Evolutionary conservation across 139 green algal species (phyloP), one percentile per base, ranked within the genome.

Genomic region (Closterium sp.): DNA sequence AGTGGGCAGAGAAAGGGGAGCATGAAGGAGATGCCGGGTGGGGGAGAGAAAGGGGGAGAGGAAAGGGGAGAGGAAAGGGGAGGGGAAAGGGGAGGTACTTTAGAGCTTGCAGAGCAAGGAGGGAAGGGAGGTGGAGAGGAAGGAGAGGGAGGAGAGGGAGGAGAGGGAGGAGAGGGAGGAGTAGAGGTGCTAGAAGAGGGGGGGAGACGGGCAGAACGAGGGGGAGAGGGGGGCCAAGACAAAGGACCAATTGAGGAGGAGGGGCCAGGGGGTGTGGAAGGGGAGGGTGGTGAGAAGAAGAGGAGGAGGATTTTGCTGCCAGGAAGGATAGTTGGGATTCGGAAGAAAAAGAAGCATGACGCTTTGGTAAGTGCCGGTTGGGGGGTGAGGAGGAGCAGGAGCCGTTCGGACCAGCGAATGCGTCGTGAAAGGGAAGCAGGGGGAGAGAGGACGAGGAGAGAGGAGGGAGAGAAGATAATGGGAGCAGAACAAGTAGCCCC

Each of bases 281-380:
- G 55, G 86, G 86, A 84, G 30, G 86, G 6, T 84, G 35, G 32
- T 8, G 66, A 85, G 10, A 84, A 64, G 86, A 89, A 89, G 86
- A 89, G 86, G 30, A 84, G 86, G 86, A 89, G 86, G 86, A 89
- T 76, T 76, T 28, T 76, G 16, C 55, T 76, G 55, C 55, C 55
- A 5, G 55, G 55, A 2, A 76, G 55, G 55, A 19, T 16, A 28
- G 55, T 16, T 28, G 55, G 55, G 55, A 16, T 16, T 28, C 23
- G 55, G 55, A 76, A 76, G 55, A 76, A 76, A 19, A 19, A 76
- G 23, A 76, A 28, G 55, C 55, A 76, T 76, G 55, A 76, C 25
- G 55, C 55, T 76, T 76, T 76, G 55, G 55, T 76, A 76, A 76
- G 55, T 76, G 55, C 55, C 25, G 55, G 55, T 76, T 76, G 55